Base-by-base conservation (phyloP, 192 early-diverging fungal genomes). In the Backusella tuberculispora region DNA sequence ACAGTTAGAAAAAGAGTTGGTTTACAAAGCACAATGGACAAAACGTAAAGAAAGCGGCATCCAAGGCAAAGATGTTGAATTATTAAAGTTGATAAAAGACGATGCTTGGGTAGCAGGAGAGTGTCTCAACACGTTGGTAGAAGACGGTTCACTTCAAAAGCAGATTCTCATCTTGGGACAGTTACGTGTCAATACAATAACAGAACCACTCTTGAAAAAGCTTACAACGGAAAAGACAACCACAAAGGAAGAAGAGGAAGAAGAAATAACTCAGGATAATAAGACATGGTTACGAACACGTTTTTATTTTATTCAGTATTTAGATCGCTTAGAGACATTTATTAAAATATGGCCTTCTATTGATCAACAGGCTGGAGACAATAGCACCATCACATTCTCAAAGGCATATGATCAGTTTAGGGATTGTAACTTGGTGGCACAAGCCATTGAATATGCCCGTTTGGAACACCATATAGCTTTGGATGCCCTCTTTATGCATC, bases 21-120 rank as follows among this genome's bases (percentile, higher is more conserved):
- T 92, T 9, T 90, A 89, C 75, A 88, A 93, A 73, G 81, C 87
- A 8, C 87, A 86, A 69, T 92, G 90, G 89, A 64, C 70, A 26
- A 66, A 82, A 21, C 68, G 64, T 2, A 68, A 78, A 21, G 74
- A 63, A 63, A 46, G 50, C 0, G 78, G 70, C 2, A 77, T 85
- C 1, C 80, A 79, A 5, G 53, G 82, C 3, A 60, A 78, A 34
- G 80, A 84, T 71, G 42, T 81, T 12, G 76, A 80, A 9, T 56
- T 80, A 17, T 72, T 92, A 17, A 76, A 80, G 7, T 83, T 83
- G 53, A 83, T 93, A 42, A 72, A 81, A 15, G 85, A 93, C 71
- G 79, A 85, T 50, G 75, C 80, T 37, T 93, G 91, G 91, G 88
- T 90, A 3, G 65, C 91, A 41, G 50, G 74, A 6, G 73, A 66